Evolutionary conservation across 495 filamentous ascomycete species (phyloP), one percentile per base, ranked within the genome.

Genomic region (Aspergillus avenaceus): DNA sequence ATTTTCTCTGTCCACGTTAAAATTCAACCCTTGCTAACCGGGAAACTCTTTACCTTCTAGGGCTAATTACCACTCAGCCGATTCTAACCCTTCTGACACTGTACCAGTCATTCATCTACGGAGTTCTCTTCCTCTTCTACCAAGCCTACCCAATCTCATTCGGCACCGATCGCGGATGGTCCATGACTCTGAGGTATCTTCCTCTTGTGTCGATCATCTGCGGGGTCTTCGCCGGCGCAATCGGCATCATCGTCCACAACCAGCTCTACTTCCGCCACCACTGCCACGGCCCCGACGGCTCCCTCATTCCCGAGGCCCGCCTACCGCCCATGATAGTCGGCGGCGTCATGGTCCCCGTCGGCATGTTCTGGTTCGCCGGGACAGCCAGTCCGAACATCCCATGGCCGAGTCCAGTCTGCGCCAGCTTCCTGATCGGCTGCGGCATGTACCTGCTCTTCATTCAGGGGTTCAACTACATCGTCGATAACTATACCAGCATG

Each of bases 401-500:
- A 12, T 72, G 67, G 71, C 40, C 60, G 1, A 52, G 59, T 5
- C 61, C 55, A 12, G 59, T 70, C 31, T 40, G 28, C 24, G 27
- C 41, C 31, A 28, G 25, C 14, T 5, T 46, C n/a, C 14, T 41
- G 5, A 46, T 52, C 31, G 49, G 49, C 6, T 9, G 22, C 28
- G 49, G 49, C 42, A 46, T 52, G 41, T 46, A 52, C 16, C 25
- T 46, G 19, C 26, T 52, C 13, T 46, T 52, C 16, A 40, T 52
- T 23, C 49, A 52, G 23, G 25, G 49, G 5, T 41, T 88, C 22
- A 89, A 87, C 63, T 89, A 88, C 57, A 63, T 89, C 24, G 79
- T 81, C 14, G 85, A 88, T 58, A 82, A 81, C 1, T 88, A 89
- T 64, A 77, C 82, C 47, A 74, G 82, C 34, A 86, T 79, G 58